phyloP scores from a whole-genome alignment of 495 filamentous ascomycete species.

The Neurospora discreta region DNA sequence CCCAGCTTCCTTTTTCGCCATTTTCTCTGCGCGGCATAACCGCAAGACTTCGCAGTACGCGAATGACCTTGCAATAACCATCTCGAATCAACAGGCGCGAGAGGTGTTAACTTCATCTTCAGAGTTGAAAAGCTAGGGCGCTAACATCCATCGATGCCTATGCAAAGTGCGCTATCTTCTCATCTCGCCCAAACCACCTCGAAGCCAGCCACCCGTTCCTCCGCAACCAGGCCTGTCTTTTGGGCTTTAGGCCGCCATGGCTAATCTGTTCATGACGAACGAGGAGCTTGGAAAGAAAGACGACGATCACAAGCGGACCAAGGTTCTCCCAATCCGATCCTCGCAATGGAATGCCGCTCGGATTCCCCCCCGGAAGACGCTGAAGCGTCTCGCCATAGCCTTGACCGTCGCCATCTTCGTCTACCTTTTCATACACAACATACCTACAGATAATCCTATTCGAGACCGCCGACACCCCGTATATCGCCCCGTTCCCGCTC shows the following conservation, averaged over 20 bases:
- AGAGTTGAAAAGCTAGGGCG: neutral
- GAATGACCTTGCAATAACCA: neutral
- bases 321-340: constrained; percentile 7
- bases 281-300: constrained; percentile 40
- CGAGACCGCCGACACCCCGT: constrained; percentile 19
- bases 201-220: neutral
- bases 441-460: constrained; percentile 25
- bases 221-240: neutral
- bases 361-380: constrained; percentile 23
- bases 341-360: constrained; percentile 24
- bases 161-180: neutral
- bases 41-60: neutral
- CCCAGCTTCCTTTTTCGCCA: neutral
- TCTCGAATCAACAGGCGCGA: neutral
- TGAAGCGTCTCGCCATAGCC: constrained; percentile 27
- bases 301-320: constrained; percentile 36
- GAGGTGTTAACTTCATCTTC: neutral
- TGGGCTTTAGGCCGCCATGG: neutral
- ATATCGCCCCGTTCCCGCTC: constrained; percentile 14
- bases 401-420: constrained; percentile 19
- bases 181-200: neutral
- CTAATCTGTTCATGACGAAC: constrained; percentile 26
- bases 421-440: constrained; percentile 34
- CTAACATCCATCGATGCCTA: neutral
- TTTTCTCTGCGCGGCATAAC: neutral